A percentile compares a stretch with the other conserved stretches of the same genome.
These are phyloP conservation scores for Penicillium palitans DNA, from an alignment of 2,329 filamentous ascomycete species.

Conservation along the genomic window DNA sequence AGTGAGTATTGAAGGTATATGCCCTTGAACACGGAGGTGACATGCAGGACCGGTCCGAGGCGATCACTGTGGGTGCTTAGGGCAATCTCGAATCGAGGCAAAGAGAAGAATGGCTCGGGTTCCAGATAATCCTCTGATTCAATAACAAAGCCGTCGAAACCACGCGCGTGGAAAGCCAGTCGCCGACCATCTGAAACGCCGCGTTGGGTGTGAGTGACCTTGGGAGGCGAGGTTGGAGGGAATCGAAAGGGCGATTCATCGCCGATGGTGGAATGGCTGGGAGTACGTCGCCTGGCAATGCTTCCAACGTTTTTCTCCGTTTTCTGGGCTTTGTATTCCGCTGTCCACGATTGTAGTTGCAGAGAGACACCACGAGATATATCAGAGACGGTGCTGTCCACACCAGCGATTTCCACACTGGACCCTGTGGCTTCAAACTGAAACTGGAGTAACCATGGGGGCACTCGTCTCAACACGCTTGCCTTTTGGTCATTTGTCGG, in stretches of 20 bases:
- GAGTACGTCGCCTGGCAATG: conserved; percentile 67
- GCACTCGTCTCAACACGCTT: conserved; percentile 75
- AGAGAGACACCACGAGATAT: conserved; percentile 80
- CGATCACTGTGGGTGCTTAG: conserved; percentile 82
- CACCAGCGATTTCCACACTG: conserved; percentile 84
- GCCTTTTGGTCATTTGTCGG: conserved; percentile 55
- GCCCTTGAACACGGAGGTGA: conserved; percentile 78
- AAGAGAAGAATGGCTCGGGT: conserved; percentile 76
- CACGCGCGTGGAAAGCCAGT: conserved; percentile 75
- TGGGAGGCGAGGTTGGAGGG: conserved; percentile 51
- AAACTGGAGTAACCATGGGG: conserved; percentile 80
- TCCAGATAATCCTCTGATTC: conserved; percentile 84
- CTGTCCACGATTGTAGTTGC: conserved; percentile 82
- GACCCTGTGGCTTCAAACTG: conserved; percentile 86
- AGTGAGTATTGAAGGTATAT: conserved; percentile 86
- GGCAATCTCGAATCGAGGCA: conserved; percentile 84
- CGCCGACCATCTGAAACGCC: conserved; percentile 72
- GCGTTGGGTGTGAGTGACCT: conserved; percentile 40
- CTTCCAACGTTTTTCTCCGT: conserved; percentile 55
- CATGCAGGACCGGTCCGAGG: conserved; percentile 82
- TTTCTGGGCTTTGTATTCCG: conserved; percentile 84
- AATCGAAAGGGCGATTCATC: conserved; percentile 62
- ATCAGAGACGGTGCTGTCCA: conserved; percentile 79
- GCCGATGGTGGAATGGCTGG: conserved; percentile 67
- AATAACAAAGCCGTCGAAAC: conserved; percentile 85